A percentile compares a stretch with the other conserved stretches of the same genome.
Evolutionary conservation across 2,329 filamentous ascomycete genomes (phyloP).

Genomic region (Clarireedia hainanense): DNA sequence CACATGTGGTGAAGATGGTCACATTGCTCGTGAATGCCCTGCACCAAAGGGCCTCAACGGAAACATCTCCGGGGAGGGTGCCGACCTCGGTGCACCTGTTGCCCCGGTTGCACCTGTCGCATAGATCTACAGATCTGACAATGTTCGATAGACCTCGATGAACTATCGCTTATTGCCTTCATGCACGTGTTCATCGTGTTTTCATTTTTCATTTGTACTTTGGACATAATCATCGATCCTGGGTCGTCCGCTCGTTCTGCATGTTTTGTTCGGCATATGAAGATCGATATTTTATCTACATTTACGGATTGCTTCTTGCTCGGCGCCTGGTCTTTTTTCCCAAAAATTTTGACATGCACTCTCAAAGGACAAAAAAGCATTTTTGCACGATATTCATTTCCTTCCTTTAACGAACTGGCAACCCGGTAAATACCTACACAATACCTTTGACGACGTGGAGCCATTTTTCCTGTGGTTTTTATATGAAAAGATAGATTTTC

Average conservation of each 20-base stretch:
- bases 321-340: constrained; percentile 28
- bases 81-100: constrained; percentile 29
- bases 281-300: constrained; percentile 14
- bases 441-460: constrained; percentile 24
- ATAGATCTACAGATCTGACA: constrained; percentile 24
- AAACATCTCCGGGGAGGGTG: constrained; percentile 34
- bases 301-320: constrained; percentile 24
- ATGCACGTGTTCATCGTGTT: constrained; percentile 23
- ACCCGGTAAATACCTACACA: constrained; percentile 28
- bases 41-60: constrained; percentile 49
- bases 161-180: constrained; percentile 24
- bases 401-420: constrained; percentile 28
- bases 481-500: constrained; percentile 7
- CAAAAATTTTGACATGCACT: constrained; percentile 23
- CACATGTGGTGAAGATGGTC: constrained; percentile 88
- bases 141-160: constrained; percentile 28
- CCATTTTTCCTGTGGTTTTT: constrained; percentile 8
- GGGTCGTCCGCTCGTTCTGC: constrained; percentile 24
- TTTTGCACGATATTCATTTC: constrained; percentile 28
- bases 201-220: constrained; percentile 23
- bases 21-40: constrained; percentile 78
- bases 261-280: constrained; percentile 25
- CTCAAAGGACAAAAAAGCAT: constrained; percentile 19
- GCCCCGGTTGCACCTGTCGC: constrained; percentile 37
- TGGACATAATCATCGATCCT: constrained; percentile 24